Evolutionary conservation across 2,329 filamentous ascomycete genomes (phyloP).

Genomic region (Paracoccidioides lutzii): DNA sequence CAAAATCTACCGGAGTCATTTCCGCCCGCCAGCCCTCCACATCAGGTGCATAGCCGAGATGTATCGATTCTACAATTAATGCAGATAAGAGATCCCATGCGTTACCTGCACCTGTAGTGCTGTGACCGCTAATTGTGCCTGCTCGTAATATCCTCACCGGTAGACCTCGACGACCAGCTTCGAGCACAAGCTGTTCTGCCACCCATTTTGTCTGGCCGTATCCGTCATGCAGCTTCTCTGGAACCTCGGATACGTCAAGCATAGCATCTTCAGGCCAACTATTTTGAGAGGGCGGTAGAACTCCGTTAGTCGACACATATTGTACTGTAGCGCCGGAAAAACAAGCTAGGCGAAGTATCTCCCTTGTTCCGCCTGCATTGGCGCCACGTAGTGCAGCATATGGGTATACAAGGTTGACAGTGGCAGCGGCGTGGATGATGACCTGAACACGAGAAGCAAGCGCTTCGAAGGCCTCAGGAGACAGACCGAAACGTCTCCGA

Average conservation of each 20-base stretch:
- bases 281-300: constrained; percentile 55
- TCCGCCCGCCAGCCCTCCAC: constrained; percentile 65
- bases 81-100: constrained; percentile 67
- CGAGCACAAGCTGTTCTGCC: constrained; percentile 59
- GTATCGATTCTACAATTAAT: constrained; percentile 62
- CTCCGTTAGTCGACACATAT: constrained; percentile 69
- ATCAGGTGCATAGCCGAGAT: constrained; percentile 56
- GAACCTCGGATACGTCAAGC: constrained; percentile 55
- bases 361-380: constrained; percentile 67
- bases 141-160: constrained; percentile 60
- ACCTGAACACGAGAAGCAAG: constrained; percentile 55
- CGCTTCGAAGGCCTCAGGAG: constrained; percentile 50
- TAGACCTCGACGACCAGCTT: constrained; percentile 55
- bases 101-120: constrained; percentile 60
- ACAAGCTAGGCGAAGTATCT: constrained; percentile 59
- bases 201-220: constrained; percentile 77
- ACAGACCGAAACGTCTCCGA: constrained; percentile 54
- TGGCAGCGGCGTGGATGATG: constrained; percentile 64
- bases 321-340: constrained; percentile 58
- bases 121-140: constrained; percentile 69
- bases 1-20: constrained; percentile 76
- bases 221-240: constrained; percentile 55
- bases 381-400: constrained; percentile 62
- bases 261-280: constrained; percentile 61
- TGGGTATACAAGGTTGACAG: constrained; percentile 69